phyloP scores from a whole-genome alignment of 2,329 filamentous ascomycete genomes.

The Pseudogymnoascus sp. region DNA sequence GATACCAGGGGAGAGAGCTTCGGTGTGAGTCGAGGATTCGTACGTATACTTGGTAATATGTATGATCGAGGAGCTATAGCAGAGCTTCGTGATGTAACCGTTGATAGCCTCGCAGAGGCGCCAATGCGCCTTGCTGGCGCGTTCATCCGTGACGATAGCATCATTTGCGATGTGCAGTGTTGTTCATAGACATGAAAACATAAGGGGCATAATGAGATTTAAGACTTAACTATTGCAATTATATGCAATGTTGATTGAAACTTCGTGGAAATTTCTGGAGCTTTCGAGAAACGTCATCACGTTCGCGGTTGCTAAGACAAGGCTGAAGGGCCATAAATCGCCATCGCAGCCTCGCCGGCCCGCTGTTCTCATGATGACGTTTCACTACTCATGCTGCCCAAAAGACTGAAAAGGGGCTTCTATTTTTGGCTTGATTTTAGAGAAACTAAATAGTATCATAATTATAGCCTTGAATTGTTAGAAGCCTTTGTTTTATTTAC shows the following conservation, averaged over 20 bases:
- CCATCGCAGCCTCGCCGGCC: not conserved
- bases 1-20: slow-evolving; percentile 34
- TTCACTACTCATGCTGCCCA: not conserved
- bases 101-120: not conserved
- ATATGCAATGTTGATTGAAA: not conserved
- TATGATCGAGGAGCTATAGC: not conserved
- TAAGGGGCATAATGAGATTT: not conserved
- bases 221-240: not conserved
- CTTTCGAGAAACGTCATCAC: not conserved
- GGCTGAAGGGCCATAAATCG: not conserved
- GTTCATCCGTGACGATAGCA: not conserved
- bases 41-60: slow-evolving; percentile 11
- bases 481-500: not conserved
- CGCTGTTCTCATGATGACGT: not conserved
- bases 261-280: slow-evolving; percentile 1
- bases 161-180: not conserved
- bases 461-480: not conserved
- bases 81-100: not conserved
- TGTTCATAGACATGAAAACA: not conserved
- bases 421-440: not conserved
- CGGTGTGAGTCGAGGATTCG: slow-evolving; percentile 13
- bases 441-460: not conserved
- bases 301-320: not conserved
- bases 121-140: not conserved
- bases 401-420: too few species aligned